Evolutionary conservation across 805 yeast genomes (phyloP).

Genomic region (Komagataella pastoris): DNA sequence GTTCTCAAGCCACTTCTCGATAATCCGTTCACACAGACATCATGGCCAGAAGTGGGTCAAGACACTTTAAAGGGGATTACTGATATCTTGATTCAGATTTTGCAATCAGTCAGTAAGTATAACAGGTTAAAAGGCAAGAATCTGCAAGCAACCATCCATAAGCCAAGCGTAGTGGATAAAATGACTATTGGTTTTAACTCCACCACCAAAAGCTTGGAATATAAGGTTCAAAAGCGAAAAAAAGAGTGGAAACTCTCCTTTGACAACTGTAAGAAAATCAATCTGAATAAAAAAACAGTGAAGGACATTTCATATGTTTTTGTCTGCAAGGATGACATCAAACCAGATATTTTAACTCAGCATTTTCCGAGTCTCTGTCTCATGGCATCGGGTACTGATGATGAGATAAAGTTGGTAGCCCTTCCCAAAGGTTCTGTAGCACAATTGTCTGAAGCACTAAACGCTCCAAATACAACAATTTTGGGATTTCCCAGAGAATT

Average conservation of each 20-base stretch:
- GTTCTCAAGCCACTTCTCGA: constrained; percentile 54
- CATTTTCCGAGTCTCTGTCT: constrained; percentile 45
- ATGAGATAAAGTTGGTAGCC: constrained; percentile 41
- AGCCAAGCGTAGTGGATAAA: constrained; percentile 13
- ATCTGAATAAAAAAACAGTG: constrained; percentile 2
- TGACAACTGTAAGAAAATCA: constrained; percentile 7
- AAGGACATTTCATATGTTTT: constrained; percentile 27
- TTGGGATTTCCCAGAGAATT: constrained; percentile 19
- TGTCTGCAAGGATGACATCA: constrained; percentile 46
- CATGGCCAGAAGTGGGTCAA: constrained; percentile 27
- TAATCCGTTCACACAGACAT: constrained; percentile 40
- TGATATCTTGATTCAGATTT: constrained; percentile 13
- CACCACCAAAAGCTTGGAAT: constrained; percentile 33
- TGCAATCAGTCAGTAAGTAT: constrained; percentile 15
- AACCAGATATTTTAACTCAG: constrained; percentile 34
- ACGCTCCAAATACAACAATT: constrained; percentile 17
- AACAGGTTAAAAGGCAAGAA: constrained; percentile 5
- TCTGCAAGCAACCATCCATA: constrained; percentile 6
- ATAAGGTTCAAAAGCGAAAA: constrained; percentile 18
- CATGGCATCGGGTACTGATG: constrained; percentile 23
- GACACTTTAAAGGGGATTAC: constrained; percentile 16
- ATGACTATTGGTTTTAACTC: constrained; percentile 41
- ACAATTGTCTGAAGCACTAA: constrained; percentile 17
- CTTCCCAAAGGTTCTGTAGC: constrained; percentile 33
- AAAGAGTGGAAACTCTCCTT: constrained; percentile 1